Evolutionary conservation across 495 filamentous ascomycete genomes (phyloP), one percentile per base, ranked within the genome.

Genomic region (Podospora appendiculata): DNA sequence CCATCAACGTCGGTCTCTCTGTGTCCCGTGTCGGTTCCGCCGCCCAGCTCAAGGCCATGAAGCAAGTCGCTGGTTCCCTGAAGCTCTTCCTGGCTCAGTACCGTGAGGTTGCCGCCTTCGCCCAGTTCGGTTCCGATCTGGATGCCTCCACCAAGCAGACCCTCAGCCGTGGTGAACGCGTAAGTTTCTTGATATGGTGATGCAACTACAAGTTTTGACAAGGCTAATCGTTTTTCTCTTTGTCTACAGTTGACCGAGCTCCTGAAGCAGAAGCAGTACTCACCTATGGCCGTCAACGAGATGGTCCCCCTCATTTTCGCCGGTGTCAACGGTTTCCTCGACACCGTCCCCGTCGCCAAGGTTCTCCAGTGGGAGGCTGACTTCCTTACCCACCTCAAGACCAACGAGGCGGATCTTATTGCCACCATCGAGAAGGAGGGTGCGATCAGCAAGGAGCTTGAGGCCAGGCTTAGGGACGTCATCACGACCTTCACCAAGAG

Each of bases 41-140:
- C 71, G 93, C 93, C 68, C 93, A 98, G 82, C 85, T 98, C 76
- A 98, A 98, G 88, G 90, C 93, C 76, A 98, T 98, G 93, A 98
- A 97, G 82, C 93, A 98, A 84, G 93, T 98, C 70, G 93, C 93
- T 69, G 93, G 93, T 83, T 96, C 91, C 61, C 81, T 98, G 66
- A 98, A 98, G 83, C 89, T 98, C 63, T 98, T 97, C 89, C 90
- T 98, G 85, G 93, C 93, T 67, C 93, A 98, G 81, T 98, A 98
- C 82, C 93, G 93, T 92, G 93, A 98, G 78, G 93, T 98, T 57
- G 93, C 93, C 70, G 93, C 93, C 64, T 98, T 98, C 78, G 93
- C 93, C 64, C 93, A 98, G 77, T 98, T 98, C 84, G 93, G 93
- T 84, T 98, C 93, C 69, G 93, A 98, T 84, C 81, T 98, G 55